Evolutionary conservation across 306 rosid species (phyloP), one percentile per base, ranked within the genome.

Genomic region (Begonia fuchsioides): DNA sequence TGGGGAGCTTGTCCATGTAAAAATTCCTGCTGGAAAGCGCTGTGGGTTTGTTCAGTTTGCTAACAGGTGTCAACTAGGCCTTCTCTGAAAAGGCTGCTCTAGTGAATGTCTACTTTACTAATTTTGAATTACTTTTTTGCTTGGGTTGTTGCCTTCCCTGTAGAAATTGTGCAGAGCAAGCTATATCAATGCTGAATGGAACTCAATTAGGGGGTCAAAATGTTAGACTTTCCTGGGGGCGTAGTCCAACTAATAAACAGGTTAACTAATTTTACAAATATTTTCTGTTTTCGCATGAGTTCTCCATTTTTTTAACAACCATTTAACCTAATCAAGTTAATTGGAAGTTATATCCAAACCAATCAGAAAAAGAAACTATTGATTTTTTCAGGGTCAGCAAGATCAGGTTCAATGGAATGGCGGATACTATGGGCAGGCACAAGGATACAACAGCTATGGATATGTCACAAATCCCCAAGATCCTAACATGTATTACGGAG

Each of bases 1-100:
- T 52, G 87, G 87, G 44, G 84, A 74, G 67, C 77, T 76, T 58
- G 77, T 75, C 49, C 73, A 70, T 64, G 72, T 75, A 46, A 67
- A 75, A 68, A 79, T 79, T 38, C 87, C 87, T 10, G 60, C 59
- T 12, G 87, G 87, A 39, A 79, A 79, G 68, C 76, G 87, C 9
- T 79, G 87, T 66, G 87, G 87, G 43, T 79, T 79, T 52, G 87
- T 79, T 66, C 87, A 79, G 60, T 79, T 75, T 72, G 69, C 67
- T 50, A 68, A 67, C 53, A 75, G 87, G 87, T 75, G 60, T 50
- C 41, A 3, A 1, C 20, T 18, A 17, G 44, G 6, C 45, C 14
- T 41, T 41, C 12, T 11, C 10, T 5, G 63, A 16, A 39, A n/a
- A 39, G 11, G 8, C 0, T 12, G 1, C 3, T 9, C 17, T 39